Base-by-base conservation (phyloP, 2,329 filamentous ascomycete genomes). In the Stachybotrys echinatus region DNA sequence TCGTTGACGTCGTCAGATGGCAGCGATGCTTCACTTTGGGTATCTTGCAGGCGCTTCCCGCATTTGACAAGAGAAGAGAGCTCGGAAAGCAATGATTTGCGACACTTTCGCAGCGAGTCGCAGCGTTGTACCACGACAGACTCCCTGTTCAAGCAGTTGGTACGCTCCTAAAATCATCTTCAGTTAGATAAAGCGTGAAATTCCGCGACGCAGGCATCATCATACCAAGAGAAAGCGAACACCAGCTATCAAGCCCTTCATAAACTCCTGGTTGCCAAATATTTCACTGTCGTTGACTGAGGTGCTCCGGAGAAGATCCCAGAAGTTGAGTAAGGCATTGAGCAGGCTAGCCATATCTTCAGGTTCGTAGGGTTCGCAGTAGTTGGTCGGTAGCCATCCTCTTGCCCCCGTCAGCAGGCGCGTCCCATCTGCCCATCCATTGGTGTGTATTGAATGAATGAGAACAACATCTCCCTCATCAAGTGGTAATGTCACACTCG, bases 391-490 rank as follows among this genome's bases (percentile, higher is more conserved):
- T 52, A 99, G 75, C 94, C 94, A 99, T 54, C 94, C 94, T 58
- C 94, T 81, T 47, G 88, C 87, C 22, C 92, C 92, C 3, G 91
- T 89, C 21, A 87, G 80, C 53, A 99, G 73, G 39, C 96, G 75
- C 1, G 94, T 99, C 47, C 94, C 94, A 67, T 99, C 94, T 27
- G 94, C 94, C 94, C 94, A 99, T 58, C 94, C 94, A 72, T 97
- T 99, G 53, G 90, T 94, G 69, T 99, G 94, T 57, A 97, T 89
- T 4, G 94, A 96, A 68, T 99, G 94, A 20, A 99, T 88, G 51
- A 99, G 73, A 48, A 99, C 87, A 45, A 99, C 83, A 62, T 99
- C 94, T 52, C 94, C 94, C 64, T 94, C 87, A 58, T 89, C 88
- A 50, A 99, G 79, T 20, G 91, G 88, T 12, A 96, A 76, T 12